Evolutionary conservation across 2,329 filamentous ascomycete genomes (phyloP), one percentile per base, ranked within the genome.

Genomic region (Corniculantispora saksenae): DNA sequence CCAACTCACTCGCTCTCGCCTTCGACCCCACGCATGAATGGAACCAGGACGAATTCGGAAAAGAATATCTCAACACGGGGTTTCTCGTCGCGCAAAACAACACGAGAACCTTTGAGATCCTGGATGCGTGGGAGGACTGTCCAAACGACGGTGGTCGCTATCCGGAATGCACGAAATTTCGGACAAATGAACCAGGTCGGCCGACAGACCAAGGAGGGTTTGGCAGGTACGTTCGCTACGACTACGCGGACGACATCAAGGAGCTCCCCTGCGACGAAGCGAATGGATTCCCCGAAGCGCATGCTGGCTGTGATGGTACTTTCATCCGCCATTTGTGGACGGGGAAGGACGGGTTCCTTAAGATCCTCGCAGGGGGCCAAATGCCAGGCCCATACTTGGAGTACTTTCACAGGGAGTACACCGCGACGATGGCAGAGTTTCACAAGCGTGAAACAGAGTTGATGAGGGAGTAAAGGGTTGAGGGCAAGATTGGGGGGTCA

Each of bases 81-180:
- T 84, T 85, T 75, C 83, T 85, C 71, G 74, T 85, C 47, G 79
- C 82, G 3, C 83, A 85, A 73, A 83, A 83, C 72, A 82, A 82
- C 69, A 71, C 77, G 19, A 78, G 78, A 67, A 82, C 81, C 0
- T 79, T 79, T 67, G 75, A 81, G 38, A 82, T 85, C 43, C 75
- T 85, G 47, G 77, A 81, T 66, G 81, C 80, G 53, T 85, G 83
- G 83, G 75, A 76, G 40, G 72, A 72, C 57, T 82, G 80, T 67
- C 75, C 80, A 29, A 72, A 79, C 51, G 78, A 81, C 12, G 70
- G 72, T 53, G 75, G 75, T 68, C 76, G 74, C 66, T 75, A 69
- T 66, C 76, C 77, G 53, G 74, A 77, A 19, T 81, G 79, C 69
- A 70, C 72, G 58, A 73, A 79, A 61, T 80, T 78, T 69, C 75